phyloP scores from a whole-genome alignment of 1,139 yeast genomes.

The Hanseniaspora uvarum region DNA sequence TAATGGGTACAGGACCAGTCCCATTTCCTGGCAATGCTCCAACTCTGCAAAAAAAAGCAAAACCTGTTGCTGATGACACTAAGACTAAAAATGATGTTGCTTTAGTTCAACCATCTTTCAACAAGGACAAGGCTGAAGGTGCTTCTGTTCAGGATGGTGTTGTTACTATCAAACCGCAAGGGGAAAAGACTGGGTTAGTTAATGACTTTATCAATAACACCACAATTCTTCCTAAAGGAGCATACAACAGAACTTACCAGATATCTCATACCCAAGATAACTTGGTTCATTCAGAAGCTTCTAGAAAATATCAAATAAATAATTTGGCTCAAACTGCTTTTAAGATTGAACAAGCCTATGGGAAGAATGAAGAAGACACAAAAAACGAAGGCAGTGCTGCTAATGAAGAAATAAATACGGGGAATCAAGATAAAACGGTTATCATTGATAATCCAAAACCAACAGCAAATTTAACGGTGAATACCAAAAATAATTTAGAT shows the following conservation, averaged over 20 bases:
- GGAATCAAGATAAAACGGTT: neutral
- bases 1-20: neutral
- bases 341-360: slow-evolving; percentile 14
- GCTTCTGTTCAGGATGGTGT: neutral
- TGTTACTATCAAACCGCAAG: neutral
- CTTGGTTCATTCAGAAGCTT: slow-evolving; percentile 4
- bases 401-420: neutral
- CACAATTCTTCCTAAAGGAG: neutral
- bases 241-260: neutral
- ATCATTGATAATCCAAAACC: neutral
- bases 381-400: neutral
- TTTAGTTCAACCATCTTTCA: neutral
- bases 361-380: neutral
- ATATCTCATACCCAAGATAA: slow-evolving; percentile 7
- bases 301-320: slow-evolving; percentile 14
- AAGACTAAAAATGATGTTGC: neutral
- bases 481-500: neutral
- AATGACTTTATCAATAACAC: neutral
- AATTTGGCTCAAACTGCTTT: slow-evolving; percentile 13
- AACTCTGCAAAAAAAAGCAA: neutral
- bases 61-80: neutral
- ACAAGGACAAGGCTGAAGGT: neutral
- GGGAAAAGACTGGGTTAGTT: neutral
- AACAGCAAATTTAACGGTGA: neutral
- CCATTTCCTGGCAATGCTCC: neutral